phyloP scores from a whole-genome alignment of 129 eudicot genomes.

The Pittosporum tobira region DNA sequence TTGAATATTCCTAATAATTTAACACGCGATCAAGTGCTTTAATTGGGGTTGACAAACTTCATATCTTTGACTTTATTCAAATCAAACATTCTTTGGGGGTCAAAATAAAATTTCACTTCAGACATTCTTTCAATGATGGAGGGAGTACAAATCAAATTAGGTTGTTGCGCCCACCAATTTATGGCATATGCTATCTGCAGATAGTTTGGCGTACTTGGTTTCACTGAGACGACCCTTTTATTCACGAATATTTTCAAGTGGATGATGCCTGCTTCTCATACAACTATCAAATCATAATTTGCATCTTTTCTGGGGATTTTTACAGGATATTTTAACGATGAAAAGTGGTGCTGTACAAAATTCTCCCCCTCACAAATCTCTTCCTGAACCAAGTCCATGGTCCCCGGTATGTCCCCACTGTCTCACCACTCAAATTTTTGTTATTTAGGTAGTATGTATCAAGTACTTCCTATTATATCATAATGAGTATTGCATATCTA shows the following conservation, averaged over 20 bases:
- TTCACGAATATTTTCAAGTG: neutral
- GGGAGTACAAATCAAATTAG: neutral
- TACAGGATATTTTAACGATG: slow-evolving; percentile 77
- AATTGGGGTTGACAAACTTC: too few relatives aligned
- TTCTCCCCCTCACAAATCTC: slow-evolving; percentile 78
- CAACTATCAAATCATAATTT: slow-evolving; percentile 1
- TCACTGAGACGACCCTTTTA: neutral
- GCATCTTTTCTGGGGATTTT: slow-evolving; percentile 12
- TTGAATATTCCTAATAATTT: too few relatives aligned
- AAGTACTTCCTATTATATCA: neutral
- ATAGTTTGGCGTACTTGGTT: neutral
- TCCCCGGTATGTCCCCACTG: slow-evolving; percentile 70
- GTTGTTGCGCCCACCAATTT: too few relatives aligned
- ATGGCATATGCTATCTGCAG: neutral
- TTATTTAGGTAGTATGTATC: slow-evolving; percentile 6
- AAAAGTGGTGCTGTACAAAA: slow-evolving; percentile 90
- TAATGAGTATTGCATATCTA: neutral
- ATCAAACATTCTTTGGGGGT: too few relatives aligned
- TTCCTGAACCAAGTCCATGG: slow-evolving; percentile 95
- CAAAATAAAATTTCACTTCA: too few relatives aligned
- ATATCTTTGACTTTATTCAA: too few relatives aligned
- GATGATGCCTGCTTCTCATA: slow-evolving; percentile 1
- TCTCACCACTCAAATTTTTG: slow-evolving; percentile 3
- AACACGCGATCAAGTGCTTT: too few relatives aligned
- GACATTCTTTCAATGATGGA: too few relatives aligned